Evolutionary conservation across 2,329 filamentous ascomycete species (phyloP), one percentile per base, ranked within the genome.

Genomic region (Cyphellophora europaea): DNA sequence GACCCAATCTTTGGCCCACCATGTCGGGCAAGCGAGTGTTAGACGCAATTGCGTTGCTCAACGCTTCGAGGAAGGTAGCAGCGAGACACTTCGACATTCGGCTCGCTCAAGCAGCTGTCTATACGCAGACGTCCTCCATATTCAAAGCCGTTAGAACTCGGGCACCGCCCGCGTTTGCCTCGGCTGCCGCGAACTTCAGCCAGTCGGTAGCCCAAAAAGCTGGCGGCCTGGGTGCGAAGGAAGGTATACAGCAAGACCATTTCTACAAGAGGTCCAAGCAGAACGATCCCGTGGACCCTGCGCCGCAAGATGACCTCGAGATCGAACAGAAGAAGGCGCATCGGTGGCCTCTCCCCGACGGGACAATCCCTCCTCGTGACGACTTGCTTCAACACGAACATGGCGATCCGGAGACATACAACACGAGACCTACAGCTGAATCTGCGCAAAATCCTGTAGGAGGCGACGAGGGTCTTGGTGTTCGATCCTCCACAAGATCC

Each of bases 41-140:
- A 54, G 83, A 88, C 62, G 65, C 82, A 49, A 75, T 78, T 47
- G 74, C 78, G 41, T 67, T 88, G 45, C 67, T 81, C 56, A 76
- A 71, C 64, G 82, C 77, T 53, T 79, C 81, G 33, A 73, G 77
- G 40, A 72, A 72, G 19, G 70, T 88, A 41, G 80, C 79, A 50
- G 66, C 59, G 58, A 72, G 76, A 54, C 77, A 80, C 52, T 56
- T 76, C 37, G 62, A 61, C 27, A 66, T 79, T 32, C 74, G 75
- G 14, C 63, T 67, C 35, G 67, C 69, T 36, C 77, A 82, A 53
- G 61, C 79, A 48, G 72, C 80, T 52, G 56, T 74, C 31, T 81
- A 73, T 55, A 74, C 62, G 32, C 67, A 71, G 45, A 82, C 79
- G 1, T 82, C 79, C 2, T 74, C 72, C 18, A 55, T 83, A 31